Base-by-base conservation (phyloP, 768 basidiomycete genomes). In the Mycena galericulata region DNA sequence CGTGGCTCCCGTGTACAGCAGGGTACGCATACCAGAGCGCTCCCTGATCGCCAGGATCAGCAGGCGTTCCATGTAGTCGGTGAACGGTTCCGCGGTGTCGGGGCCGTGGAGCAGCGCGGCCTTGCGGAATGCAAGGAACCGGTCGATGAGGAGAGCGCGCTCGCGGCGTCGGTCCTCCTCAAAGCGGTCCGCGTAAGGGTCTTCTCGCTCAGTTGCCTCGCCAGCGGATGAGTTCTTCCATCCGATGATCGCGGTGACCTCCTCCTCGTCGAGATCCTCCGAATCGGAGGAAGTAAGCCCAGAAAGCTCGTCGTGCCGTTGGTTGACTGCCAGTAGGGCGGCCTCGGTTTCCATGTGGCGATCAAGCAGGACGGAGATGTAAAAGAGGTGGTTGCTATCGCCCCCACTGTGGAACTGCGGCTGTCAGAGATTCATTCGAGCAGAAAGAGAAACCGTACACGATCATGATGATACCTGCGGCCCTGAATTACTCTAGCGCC, bases 1-100 rank as follows among this genome's bases (percentile, higher is more conserved):
- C 6, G 15, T 7, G 11, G 46, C 56, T 18, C 26, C 55, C 3
- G 36, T 11, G 41, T 34, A 27, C 14, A 68, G 61, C 18, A 68
- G 55, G 7, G 67, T 30, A 18, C 61, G 61, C 61, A 68, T 41
- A 4, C 55, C 61, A 4, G 67, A 57, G 4, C 67, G 55, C 8
- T 40, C 38, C n/a, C 34, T 32, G 22, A 68, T 55, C 1, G 67
- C 67, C 14, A 50, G 61, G 11, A 68, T 58, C n/a, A 68, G 22
- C 11, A 68, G 43, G 9, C 67, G 67, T 47, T 68, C 67, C 53
- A 62, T 62, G n/a, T 59, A 68, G 29, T 68, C 67, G 29, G 58
- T 49, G 47, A 68, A 63, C 2, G 24, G 55, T 18, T 18, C 46
- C 27, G 60, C 50, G 8, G 54, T 56, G 20, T 49, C 45, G 46